Conservation (phyloP, 257 asterid species). For the Solanum habrochaites region DNA sequence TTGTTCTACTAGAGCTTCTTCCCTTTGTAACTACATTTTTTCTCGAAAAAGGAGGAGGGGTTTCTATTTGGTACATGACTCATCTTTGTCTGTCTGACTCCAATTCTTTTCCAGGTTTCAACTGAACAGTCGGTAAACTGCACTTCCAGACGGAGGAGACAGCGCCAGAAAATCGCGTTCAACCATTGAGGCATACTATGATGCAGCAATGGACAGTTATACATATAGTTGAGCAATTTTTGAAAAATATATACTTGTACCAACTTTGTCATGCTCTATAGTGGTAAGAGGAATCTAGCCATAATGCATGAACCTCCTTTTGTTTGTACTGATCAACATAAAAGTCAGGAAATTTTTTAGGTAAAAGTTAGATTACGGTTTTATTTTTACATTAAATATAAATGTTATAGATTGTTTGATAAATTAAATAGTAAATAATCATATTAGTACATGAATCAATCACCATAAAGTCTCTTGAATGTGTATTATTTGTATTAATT, state of each 20-base stretch:
- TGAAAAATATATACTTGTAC: neutral
- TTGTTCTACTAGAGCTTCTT: neutral
- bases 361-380: neutral
- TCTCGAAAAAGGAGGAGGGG: neutral
- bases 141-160: neutral
- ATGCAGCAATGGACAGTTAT: neutral
- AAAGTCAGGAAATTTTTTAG: neutral
- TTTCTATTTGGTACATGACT: neutral
- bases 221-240: neutral
- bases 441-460: neutral
- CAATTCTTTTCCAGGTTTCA: neutral
- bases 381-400: too few species aligned
- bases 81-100: neutral
- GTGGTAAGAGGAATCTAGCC: neutral
- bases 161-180: neutral
- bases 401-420: too few species aligned
- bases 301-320: neutral
- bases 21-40: neutral
- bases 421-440: neutral
- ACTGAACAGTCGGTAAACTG: neutral
- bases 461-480: neutral
- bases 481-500: neutral
- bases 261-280: neutral
- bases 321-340: neutral
- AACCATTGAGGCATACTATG: neutral